phyloP scores from a whole-genome alignment of 108 stramenopile species.

The Skeletonema costatum region DNA sequence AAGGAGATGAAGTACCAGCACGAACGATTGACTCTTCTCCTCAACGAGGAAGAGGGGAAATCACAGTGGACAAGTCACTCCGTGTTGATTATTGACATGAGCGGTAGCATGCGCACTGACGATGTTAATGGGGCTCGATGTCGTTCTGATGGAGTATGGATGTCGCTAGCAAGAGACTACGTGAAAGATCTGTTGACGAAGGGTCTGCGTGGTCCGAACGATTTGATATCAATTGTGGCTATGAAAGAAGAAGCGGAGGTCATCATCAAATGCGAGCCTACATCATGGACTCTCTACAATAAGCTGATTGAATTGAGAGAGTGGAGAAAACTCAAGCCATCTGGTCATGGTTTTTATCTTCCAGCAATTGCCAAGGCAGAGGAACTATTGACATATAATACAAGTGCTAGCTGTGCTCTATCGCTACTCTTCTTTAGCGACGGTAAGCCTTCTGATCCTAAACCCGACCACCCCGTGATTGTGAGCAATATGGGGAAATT shows the following conservation, averaged over 20 bases:
- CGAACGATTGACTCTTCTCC: neutral
- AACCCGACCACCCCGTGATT: conserved; percentile 9
- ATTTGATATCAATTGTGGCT: conserved; percentile 48
- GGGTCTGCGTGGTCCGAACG: neutral
- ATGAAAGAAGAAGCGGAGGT: conserved; percentile 41
- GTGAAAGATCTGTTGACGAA: conserved; percentile 25
- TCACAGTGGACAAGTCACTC: conserved; percentile 51
- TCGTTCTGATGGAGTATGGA: conserved; percentile 61
- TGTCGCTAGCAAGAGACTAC: conserved; percentile 50
- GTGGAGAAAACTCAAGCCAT: conserved; percentile 12
- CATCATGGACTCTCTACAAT: conserved; percentile 50
- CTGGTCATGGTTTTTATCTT: conserved; percentile 50
- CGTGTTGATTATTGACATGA: conserved; percentile 60
- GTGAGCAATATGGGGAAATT: conserved; percentile 23
- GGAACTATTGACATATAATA: conserved; percentile 12
- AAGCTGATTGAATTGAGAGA: conserved; percentile 41
- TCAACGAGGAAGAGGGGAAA: neutral
- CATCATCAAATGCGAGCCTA: conserved; percentile 25
- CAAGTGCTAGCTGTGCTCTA: conserved; percentile 48
- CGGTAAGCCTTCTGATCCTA: conserved; percentile 54
- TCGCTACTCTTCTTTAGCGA: conserved; percentile 61
- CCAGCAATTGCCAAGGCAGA: conserved; percentile 51
- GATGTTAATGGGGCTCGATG: conserved; percentile 56
- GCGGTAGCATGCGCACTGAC: conserved; percentile 50
- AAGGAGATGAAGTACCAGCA: neutral